Conservation (phyloP, 768 basidiomycete genomes). For the Suillus occidentalis region DNA sequence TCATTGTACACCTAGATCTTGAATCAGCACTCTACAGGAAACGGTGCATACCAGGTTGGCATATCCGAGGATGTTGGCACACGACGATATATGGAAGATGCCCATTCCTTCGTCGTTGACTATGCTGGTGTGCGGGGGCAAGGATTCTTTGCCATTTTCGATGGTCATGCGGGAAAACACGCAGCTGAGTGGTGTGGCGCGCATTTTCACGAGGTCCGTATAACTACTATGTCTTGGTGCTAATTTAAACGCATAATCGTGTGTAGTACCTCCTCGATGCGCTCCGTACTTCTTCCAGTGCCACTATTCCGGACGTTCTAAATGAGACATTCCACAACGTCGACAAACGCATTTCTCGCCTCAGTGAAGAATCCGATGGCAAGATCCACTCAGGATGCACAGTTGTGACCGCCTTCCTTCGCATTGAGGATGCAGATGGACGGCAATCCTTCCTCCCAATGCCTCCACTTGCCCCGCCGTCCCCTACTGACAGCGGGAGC, state of each 20-base stretch:
- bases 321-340: conserved; percentile 95
- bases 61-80: conserved; percentile 86
- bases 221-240: not conserved
- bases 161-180: conserved; percentile 98
- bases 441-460: conserved; percentile 63
- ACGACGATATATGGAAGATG: conserved; percentile 95
- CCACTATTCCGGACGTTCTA: conserved; percentile 80
- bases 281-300: conserved; percentile 57
- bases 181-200: conserved; percentile 98
- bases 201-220: conserved; percentile 85
- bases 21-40: conserved; percentile 65
- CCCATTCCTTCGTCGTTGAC: conserved; percentile 94
- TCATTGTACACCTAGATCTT: conserved; percentile 29
- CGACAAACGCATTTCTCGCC: conserved; percentile 76
- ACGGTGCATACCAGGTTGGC: conserved; percentile 59
- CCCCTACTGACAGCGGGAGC: conserved; percentile 25
- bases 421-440: conserved; percentile 81
- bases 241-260: conserved; percentile 2
- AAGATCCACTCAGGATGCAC: conserved; percentile 98
- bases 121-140: conserved; percentile 90
- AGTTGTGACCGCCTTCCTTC: conserved; percentile 92
- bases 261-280: conserved; percentile 63
- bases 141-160: conserved; percentile 98
- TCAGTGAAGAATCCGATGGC: conserved; percentile 85
- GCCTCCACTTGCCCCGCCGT: conserved; percentile 33